phyloP scores from a whole-genome alignment of 1,139 yeast species.

The Arxiozyma telluris region DNA sequence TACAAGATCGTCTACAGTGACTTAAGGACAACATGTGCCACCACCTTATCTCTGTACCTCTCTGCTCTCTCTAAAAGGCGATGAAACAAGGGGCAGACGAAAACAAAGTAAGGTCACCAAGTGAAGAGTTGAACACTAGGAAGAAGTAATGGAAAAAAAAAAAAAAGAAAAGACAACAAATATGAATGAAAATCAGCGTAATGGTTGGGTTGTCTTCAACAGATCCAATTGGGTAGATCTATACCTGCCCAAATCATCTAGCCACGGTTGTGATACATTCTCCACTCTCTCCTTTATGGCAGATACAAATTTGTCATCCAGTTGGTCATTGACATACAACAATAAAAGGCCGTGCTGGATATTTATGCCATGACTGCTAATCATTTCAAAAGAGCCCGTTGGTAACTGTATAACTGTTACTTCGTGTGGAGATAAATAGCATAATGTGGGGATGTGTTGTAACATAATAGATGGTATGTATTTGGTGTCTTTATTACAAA shows the following conservation, averaged over 20 bases:
- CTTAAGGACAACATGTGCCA: no score
- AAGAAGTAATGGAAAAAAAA: not conserved
- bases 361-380: constrained; percentile 2
- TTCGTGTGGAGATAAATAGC: constrained; percentile 14
- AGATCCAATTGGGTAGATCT: constrained; percentile 10
- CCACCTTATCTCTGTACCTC: no score
- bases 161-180: no score
- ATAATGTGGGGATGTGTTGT: constrained; percentile 24
- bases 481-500: constrained; percentile 22
- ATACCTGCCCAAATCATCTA: constrained; percentile 14
- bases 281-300: constrained; percentile 15
- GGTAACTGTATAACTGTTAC: constrained; percentile 26
- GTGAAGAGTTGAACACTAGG: not conserved
- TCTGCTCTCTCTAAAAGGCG: no score
- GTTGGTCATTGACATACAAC: constrained; percentile 14
- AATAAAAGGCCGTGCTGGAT: constrained; percentile 22
- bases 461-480: constrained; percentile 19
- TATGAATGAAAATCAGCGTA: not conserved
- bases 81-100: not conserved
- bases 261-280: constrained; percentile 20
- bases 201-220: constrained; percentile 11
- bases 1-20: no score
- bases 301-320: constrained; percentile 15
- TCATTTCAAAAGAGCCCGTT: constrained; percentile 13
- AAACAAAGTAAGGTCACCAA: no score